Evolutionary conservation across 2,329 filamentous ascomycete species (phyloP), one percentile per base, ranked within the genome.

Genomic region (Penicillium glabrum): DNA sequence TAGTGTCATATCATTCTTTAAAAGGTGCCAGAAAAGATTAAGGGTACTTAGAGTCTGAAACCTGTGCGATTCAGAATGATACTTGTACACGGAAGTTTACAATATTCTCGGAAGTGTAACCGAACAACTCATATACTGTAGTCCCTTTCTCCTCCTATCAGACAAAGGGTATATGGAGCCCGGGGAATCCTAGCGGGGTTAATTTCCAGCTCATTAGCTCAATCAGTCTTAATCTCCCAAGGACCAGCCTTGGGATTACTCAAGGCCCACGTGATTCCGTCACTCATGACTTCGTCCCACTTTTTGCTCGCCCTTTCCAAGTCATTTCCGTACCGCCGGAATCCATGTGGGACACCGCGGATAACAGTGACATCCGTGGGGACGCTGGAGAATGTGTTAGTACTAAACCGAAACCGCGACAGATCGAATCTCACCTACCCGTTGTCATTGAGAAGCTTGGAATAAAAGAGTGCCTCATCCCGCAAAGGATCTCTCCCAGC

Each of bases 261-360:
- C 50, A 73, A 39, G 3, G 68, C 66, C 66, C 67, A 70, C 16
- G 61, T 39, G 45, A 74, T 73, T 0, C 70, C 72, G 5, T 66
- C 55, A 7, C 60, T 62, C 44, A 70, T 67, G 0, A 69, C 61
- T 37, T 68, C 53, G 53, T 75, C 72, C 69, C 70, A 75, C 10
- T 61, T 57, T 54, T 66, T 60, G 13, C 57, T 66, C 3, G 61
- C 67, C 0, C 67, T 58, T 23, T 53, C 41, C n/a, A 74, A 41
- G 26, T 61, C 62, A 6, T 66, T 60, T 24, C 64, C 67, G 53
- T 63, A 67, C 6, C 68, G 58, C 44, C 77, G 68, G 61, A 83
- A 83, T 0, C 78, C 79, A 69, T 85, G 83, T 0, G 83, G 83
- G 0, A 85, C 67, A 0, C 83, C 82, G 26, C 72, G 76, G 65